Conservation (phyloP, 2,329 filamentous ascomycete species). For the Aspergillus chevalieri region DNA sequence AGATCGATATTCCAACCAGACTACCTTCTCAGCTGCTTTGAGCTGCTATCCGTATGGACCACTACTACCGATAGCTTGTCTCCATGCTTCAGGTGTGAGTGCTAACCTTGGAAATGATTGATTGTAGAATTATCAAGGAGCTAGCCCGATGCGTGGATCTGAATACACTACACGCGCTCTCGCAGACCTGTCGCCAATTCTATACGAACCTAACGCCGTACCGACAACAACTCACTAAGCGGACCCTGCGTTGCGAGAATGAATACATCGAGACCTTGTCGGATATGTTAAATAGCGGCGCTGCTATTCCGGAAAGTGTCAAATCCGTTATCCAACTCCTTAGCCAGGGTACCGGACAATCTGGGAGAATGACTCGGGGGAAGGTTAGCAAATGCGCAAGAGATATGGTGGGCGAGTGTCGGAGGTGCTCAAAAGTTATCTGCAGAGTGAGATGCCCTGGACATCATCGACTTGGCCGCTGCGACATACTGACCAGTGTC, state of each 20-base stretch:
- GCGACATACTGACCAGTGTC: slow-evolving; percentile 1
- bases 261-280: slow-evolving; percentile 47
- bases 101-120: background rate
- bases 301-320: slow-evolving; percentile 24
- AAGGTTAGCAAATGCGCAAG: slow-evolving; percentile 75
- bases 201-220: slow-evolving; percentile 73
- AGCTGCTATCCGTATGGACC: slow-evolving; percentile 44
- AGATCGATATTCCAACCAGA: slow-evolving; percentile 17
- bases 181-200: slow-evolving; percentile 73
- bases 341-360: slow-evolving; percentile 22
- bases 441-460: slow-evolving; percentile 61
- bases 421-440: slow-evolving; percentile 67
- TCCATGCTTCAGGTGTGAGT: background rate
- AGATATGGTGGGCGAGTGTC: slow-evolving; percentile 79
- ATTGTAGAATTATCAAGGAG: slow-evolving; percentile 64
- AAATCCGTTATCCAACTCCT: slow-evolving; percentile 26
- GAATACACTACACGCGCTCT: slow-evolving; percentile 77
- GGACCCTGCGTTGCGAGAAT: slow-evolving; percentile 74
- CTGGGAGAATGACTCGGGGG: slow-evolving; percentile 48
- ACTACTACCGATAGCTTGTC: no score
- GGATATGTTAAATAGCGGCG: slow-evolving; percentile 39
- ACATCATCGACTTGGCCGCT: background rate
- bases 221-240: slow-evolving; percentile 63
- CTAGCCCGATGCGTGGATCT: slow-evolving; percentile 75
- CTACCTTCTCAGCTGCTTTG: slow-evolving; percentile 38